Conservation (phyloP, 2,329 filamentous ascomycete species). For the Chrysoporthe austroafricana region DNA sequence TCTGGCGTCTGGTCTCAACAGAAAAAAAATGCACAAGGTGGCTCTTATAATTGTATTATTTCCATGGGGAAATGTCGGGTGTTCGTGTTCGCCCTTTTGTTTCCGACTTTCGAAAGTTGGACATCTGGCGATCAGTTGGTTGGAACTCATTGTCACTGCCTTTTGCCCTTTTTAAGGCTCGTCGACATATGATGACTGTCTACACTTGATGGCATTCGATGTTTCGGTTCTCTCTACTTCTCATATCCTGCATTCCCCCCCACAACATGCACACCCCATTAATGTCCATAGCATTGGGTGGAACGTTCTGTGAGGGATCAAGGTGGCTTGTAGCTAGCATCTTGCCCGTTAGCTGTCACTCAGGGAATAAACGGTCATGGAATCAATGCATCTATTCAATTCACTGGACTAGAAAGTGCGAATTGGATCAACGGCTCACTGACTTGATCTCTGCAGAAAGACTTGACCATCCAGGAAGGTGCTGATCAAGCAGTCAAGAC, state of each 20-base stretch:
- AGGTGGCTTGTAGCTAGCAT: constrained; percentile 24
- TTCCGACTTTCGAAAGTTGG: not conserved
- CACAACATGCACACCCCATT: constrained; percentile 11
- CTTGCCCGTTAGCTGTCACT: constrained; percentile 23
- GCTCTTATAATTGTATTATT: not conserved
- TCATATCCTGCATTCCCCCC: constrained; percentile 2
- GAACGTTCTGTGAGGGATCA: constrained; percentile 11
- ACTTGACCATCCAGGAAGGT: not conserved
- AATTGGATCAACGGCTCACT: not conserved
- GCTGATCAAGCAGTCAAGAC: not conserved
- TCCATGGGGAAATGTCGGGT: not conserved
- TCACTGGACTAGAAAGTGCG: not conserved
- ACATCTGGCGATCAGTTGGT: not conserved
- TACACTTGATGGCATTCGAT: not conserved
- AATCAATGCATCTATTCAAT: not conserved
- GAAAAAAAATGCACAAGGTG: not conserved
- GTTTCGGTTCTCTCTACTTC: not conserved
- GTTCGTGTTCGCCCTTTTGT: constrained; percentile 1
- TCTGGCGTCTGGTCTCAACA: not conserved
- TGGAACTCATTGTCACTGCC: not conserved
- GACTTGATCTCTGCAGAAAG: not conserved
- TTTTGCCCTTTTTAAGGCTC: not conserved
- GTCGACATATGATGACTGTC: not conserved
- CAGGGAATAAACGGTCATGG: constrained; percentile 18
- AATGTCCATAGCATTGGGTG: constrained; percentile 16